Base-by-base conservation (phyloP, 2,329 filamentous ascomycete genomes). In the Aspergillus nomiae region DNA sequence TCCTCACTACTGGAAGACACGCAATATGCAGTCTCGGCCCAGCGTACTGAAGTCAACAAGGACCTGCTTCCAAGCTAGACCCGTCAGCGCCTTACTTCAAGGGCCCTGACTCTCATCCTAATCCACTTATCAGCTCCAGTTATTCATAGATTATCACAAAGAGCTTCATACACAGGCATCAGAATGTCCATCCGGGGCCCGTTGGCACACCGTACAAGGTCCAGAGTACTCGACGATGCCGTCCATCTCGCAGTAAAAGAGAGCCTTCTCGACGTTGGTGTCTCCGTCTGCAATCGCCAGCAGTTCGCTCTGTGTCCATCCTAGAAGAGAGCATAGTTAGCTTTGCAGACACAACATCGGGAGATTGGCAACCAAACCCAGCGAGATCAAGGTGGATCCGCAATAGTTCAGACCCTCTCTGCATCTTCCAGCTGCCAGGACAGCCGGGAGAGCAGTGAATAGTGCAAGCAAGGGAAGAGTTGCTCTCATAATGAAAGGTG, bases 381-480 rank as follows among this genome's bases (percentile, higher is more conserved):
- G 24, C 11, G 12, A 38, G 24, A 34, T 4, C 43, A 59, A 45
- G 16, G 57, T 51, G 14, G 46, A 50, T 36, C 57, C 57, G 38
- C 57, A 59, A 36, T 59, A 59, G n/a, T 59, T 36, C 14, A 59
- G 28, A 7, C n/a, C 32, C 32, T 34, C n/a, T 24, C 21, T 50
- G 36, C 57, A 59, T 12, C 19, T 28, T 16, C 57, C 57, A 36
- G 21, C 32, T 26, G 57, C 57, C n/a, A 53, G 19, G 30, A 32
- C 45, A 38, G 46, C 32, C 3, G 57, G 45, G n/a, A 59, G 21
- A 24, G 9, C 32, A 28, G 46, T 21, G 16, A 59, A 16, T 3
- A 59, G 14, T 3, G 46, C 43, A 38, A 59, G 43, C 12, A 58
- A 41, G 30, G 57, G 38, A 36, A 59, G 19, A 19, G 12, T 38